Conservation (phyloP, 345 rosid species). For the Rhizophora apiculata region DNA sequence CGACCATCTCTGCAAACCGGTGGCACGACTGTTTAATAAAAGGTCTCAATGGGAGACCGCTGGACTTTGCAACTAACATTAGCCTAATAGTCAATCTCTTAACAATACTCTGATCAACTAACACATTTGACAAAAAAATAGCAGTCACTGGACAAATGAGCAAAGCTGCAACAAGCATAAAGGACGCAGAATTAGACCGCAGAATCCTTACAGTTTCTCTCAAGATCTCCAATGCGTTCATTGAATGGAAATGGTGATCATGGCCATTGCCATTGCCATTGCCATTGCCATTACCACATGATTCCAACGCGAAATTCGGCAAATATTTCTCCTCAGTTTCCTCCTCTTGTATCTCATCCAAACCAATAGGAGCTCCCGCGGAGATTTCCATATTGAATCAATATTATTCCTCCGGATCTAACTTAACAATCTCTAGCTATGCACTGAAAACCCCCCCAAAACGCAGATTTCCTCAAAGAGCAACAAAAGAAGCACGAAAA, state of each 20-base stretch:
- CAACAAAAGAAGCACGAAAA: neutral
- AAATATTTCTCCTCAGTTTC: slow-evolving; percentile 37
- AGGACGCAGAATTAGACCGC: slow-evolving; percentile 58
- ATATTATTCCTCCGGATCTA: slow-evolving; percentile 4
- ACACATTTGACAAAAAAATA: slow-evolving; percentile 54
- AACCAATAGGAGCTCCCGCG: slow-evolving; percentile 31
- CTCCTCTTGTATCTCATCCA: slow-evolving; percentile 29
- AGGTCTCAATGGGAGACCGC: slow-evolving; percentile 68
- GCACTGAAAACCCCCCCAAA: neutral
- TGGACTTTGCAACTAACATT: slow-evolving; percentile 61
- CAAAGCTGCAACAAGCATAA: slow-evolving; percentile 54
- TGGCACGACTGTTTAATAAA: slow-evolving; percentile 63
- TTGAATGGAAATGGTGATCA: slow-evolving; percentile 44
- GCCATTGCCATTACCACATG: slow-evolving; percentile 20
- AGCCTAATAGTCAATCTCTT: slow-evolving; percentile 54
- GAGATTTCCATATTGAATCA: slow-evolving; percentile 39
- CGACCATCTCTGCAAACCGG: slow-evolving; percentile 61
- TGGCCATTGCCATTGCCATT: slow-evolving; percentile 17
- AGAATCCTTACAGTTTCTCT: slow-evolving; percentile 84
- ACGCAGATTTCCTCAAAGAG: neutral
- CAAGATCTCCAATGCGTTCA: slow-evolving; percentile 83
- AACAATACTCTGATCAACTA: slow-evolving; percentile 64
- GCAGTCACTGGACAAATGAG: slow-evolving; percentile 86
- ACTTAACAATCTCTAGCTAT: neutral
- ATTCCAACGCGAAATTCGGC: slow-evolving; percentile 38